phyloP scores from a whole-genome alignment of 768 basidiomycete species.

The Lactifluus subvellereus region DNA sequence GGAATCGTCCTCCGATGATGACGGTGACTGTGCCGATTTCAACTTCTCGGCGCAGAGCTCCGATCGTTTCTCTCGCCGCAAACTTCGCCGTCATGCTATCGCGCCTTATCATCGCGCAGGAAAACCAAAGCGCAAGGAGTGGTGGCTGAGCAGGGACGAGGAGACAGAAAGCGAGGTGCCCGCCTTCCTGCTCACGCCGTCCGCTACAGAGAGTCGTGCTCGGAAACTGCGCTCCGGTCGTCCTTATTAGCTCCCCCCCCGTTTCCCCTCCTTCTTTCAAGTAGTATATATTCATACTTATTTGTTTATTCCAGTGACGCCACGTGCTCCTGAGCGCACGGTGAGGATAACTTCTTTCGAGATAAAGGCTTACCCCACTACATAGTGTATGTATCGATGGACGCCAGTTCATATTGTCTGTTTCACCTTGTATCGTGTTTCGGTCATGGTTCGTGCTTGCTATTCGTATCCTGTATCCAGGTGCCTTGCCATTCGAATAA shows the following conservation, averaged over 20 bases:
- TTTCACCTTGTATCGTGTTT: neutral
- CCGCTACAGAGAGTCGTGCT: neutral
- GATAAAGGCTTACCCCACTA: neutral
- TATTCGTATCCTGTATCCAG: neutral
- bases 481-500: neutral
- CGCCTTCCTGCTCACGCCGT: neutral
- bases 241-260: neutral
- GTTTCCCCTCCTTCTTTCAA: neutral
- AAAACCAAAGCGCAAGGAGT: constrained; percentile 9
- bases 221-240: neutral
- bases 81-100: neutral
- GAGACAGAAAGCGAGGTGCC: neutral
- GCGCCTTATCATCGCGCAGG: constrained; percentile 4
- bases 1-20: constrained; percentile 9
- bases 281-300: neutral
- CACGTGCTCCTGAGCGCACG: neutral
- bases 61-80: constrained; percentile 7
- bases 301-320: neutral
- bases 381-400: neutral
- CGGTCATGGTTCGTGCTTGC: neutral
- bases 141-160: neutral
- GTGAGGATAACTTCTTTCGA: neutral
- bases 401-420: neutral
- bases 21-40: neutral
- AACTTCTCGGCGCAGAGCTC: neutral